Evolutionary conservation across 208 protist species (phyloP).

Genomic region (Wallacemonas sp.): DNA sequence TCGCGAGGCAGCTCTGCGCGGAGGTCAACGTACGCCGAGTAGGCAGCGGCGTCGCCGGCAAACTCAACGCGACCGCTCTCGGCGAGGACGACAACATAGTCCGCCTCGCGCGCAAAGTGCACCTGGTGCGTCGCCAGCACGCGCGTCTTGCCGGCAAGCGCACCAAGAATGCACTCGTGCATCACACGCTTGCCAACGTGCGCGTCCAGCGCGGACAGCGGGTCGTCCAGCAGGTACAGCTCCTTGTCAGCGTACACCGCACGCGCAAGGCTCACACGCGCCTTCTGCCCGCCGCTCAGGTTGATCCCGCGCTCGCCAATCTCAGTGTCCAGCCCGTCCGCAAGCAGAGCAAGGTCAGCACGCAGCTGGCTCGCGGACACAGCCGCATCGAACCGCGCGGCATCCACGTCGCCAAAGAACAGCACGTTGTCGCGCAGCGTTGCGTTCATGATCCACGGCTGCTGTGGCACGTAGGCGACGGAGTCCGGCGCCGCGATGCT

Average conservation of each 20-base stretch:
- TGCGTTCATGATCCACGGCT: slow-evolving; percentile 89
- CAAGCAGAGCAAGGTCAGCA: slow-evolving; percentile 76
- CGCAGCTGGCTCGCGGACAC: slow-evolving; percentile 2
- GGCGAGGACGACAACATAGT: slow-evolving; percentile 82
- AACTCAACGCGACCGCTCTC: slow-evolving; percentile 47
- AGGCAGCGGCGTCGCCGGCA: slow-evolving; percentile 24
- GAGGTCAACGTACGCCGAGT: slow-evolving; percentile 44
- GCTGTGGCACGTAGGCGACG: slow-evolving; percentile 89
- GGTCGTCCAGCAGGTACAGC: slow-evolving; percentile 90
- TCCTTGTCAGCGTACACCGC: slow-evolving; percentile 79
- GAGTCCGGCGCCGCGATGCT: slow-evolving; percentile 11
- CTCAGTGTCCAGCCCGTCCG: slow-evolving; percentile 82
- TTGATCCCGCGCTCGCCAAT: slow-evolving; percentile 83
- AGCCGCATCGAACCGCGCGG: slow-evolving; percentile 6
- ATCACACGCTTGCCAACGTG: slow-evolving; percentile 68
- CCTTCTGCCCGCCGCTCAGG: slow-evolving; percentile 82
- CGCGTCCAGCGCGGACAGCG: slow-evolving; percentile 91
- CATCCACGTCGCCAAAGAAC: slow-evolving; percentile 71
- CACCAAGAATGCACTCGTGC: slow-evolving; percentile 43
- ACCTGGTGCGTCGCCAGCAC: slow-evolving; percentile 94
- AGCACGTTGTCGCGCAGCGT: slow-evolving; percentile 92
- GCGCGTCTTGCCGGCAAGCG: slow-evolving; percentile 73
- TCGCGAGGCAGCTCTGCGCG: neutral
- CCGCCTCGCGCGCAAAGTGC: slow-evolving; percentile 68
- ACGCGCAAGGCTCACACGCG: slow-evolving; percentile 71